A percentile compares a stretch with the other conserved stretches of the same genome.
Evolutionary conservation across 2,329 filamentous ascomycete species (phyloP).

Genomic region (Byssochlamys sp.): DNA sequence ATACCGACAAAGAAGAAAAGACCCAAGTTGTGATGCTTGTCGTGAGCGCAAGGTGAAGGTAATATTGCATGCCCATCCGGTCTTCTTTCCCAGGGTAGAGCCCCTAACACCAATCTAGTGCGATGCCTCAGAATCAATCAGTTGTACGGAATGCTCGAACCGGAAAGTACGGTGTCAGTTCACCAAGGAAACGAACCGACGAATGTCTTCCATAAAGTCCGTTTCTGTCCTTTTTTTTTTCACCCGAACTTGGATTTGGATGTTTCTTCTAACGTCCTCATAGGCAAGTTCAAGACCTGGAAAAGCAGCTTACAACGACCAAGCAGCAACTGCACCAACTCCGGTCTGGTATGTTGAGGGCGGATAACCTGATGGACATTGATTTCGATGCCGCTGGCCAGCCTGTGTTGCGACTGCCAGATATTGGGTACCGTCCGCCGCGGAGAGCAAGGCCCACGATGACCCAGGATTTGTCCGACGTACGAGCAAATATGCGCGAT

Average conservation of each 20-base stretch:
- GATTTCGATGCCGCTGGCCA: constrained; percentile 34
- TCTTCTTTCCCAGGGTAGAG: background rate
- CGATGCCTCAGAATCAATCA: constrained; percentile 90
- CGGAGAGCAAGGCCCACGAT: constrained; percentile 52
- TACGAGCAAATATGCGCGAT: constrained; percentile 61
- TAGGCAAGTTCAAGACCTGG: constrained; percentile 82
- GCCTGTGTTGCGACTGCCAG: constrained; percentile 49
- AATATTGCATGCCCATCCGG: constrained; percentile 3
- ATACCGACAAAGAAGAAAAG: constrained; percentile 88
- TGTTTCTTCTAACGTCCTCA: constrained; percentile 4
- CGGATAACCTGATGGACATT: constrained; percentile 37
- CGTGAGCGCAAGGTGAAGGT: constrained; percentile 68
- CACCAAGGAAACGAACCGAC: constrained; percentile 94
- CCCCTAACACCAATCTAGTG: constrained; percentile 43
- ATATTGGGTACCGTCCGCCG: constrained; percentile 56
- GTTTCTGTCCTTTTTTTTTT: constrained; percentile 15
- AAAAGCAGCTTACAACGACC: constrained; percentile 75
- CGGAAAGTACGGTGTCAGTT: constrained; percentile 96
- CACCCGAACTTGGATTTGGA: background rate
- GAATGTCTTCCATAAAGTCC: constrained; percentile 96
- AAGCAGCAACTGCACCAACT: constrained; percentile 71
- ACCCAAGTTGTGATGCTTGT: constrained; percentile 95
- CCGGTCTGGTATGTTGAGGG: constrained; percentile 51
- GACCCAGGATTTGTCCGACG: constrained; percentile 60
- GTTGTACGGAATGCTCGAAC: constrained; percentile 94